These are phyloP conservation scores for Ramularia endophylla DNA, from an alignment of 2,329 filamentous ascomycete species.

Conservation along the genomic window DNA sequence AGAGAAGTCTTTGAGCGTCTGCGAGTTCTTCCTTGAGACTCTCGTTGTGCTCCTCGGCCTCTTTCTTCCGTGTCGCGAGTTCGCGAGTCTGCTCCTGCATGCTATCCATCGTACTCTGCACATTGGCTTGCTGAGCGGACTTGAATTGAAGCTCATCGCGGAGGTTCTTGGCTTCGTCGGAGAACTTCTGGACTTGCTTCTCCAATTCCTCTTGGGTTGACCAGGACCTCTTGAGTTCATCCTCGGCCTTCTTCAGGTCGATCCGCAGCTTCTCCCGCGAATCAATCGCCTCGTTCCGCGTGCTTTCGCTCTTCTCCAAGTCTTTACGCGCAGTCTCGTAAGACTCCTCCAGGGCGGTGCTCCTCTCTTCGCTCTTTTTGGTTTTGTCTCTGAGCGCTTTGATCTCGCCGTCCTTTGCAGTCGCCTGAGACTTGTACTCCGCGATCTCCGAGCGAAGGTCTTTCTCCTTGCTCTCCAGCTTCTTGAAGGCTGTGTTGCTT, in stretches of 20 bases:
- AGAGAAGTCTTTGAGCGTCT: slow-evolving; percentile 79
- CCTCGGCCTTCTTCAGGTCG: slow-evolving; percentile 66
- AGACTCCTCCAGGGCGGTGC: slow-evolving; percentile 71
- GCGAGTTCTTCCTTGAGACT: slow-evolving; percentile 86
- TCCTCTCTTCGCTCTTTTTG: slow-evolving; percentile 63
- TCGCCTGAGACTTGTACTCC: slow-evolving; percentile 61
- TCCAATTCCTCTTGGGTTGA: slow-evolving; percentile 67
- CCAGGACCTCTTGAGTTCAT: slow-evolving; percentile 56
- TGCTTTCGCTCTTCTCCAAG: slow-evolving; percentile 68
- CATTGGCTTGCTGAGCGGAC: slow-evolving; percentile 75
- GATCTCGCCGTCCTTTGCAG: slow-evolving; percentile 72
- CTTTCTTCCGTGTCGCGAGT: slow-evolving; percentile 84
- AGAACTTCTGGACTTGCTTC: slow-evolving; percentile 62
- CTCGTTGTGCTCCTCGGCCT: slow-evolving; percentile 74
- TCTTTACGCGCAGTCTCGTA: slow-evolving; percentile 69
- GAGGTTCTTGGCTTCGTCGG: slow-evolving; percentile 60
- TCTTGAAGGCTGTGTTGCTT: slow-evolving; percentile 59
- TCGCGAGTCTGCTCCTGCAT: slow-evolving; percentile 92
- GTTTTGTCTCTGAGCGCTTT: slow-evolving; percentile 73
- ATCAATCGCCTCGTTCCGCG: slow-evolving; percentile 71
- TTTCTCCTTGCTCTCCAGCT: slow-evolving; percentile 75
- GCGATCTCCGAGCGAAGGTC: slow-evolving; percentile 71
- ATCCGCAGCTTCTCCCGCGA: slow-evolving; percentile 63
- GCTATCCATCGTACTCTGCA: slow-evolving; percentile 78
- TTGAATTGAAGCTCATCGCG: slow-evolving; percentile 80